These are phyloP conservation scores for Magnolia officinalis DNA, from an alignment of 164 flowering plant species.

Conservation along the genomic window DNA sequence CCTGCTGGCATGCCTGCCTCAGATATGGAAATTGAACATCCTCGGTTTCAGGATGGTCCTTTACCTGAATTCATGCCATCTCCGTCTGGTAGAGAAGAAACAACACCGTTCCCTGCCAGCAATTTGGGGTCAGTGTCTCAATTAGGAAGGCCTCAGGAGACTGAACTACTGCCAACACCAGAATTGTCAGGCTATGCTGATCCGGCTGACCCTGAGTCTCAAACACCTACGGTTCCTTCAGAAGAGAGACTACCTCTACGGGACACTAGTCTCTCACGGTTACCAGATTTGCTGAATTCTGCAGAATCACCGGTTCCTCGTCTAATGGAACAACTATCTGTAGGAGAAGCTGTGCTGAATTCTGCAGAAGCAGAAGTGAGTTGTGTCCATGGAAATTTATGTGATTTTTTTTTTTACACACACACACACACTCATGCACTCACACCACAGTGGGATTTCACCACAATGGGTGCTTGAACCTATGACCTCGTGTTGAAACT, in stretches of 20 bases:
- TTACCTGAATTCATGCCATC: conserved; percentile 29
- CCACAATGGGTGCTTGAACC: no score
- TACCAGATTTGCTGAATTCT: conserved; percentile 45
- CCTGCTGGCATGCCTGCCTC: conserved; percentile 9
- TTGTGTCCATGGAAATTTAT: conserved; percentile 2
- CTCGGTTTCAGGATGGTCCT: conserved; percentile 24
- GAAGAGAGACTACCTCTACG: conserved; percentile 8
- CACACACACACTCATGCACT: no score
- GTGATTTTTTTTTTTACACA: neutral
- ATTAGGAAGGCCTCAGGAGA: conserved; percentile 21
- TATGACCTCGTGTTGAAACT: no score
- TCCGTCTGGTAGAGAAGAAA: conserved; percentile 24
- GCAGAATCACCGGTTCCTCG: conserved; percentile 1
- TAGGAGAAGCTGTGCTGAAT: neutral
- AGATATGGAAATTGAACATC: conserved; percentile 44
- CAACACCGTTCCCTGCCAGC: conserved; percentile 26
- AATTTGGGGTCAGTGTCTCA: conserved; percentile 23
- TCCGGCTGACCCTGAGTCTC: conserved; percentile 28
- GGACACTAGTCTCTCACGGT: conserved; percentile 37
- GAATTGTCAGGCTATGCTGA: conserved; percentile 33
- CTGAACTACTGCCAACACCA: conserved; percentile 27
- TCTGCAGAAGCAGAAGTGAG: conserved; percentile 42
- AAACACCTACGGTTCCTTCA: conserved; percentile 28
- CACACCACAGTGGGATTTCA: no score
- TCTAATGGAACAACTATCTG: neutral